A percentile compares a stretch with the other conserved stretches of the same genome.
These are phyloP conservation scores for Globisporangium rhizosaccharum DNA, from an alignment of 352 stramenopile species.

Conservation along the genomic window DNA sequence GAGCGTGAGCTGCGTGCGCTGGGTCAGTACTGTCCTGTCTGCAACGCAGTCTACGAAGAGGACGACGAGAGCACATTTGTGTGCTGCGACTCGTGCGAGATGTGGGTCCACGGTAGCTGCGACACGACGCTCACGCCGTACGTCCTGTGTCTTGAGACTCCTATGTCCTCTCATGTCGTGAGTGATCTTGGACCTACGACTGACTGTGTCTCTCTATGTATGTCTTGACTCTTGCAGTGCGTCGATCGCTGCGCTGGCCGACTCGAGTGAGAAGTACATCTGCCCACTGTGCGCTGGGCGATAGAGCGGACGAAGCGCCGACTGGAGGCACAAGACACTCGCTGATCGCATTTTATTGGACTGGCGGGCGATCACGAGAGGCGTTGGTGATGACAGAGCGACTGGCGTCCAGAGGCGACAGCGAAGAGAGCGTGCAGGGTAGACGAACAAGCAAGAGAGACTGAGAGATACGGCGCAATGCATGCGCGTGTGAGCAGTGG, in stretches of 20 bases:
- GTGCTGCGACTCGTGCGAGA: constrained; percentile 86
- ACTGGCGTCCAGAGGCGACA: too few species aligned
- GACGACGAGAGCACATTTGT: constrained; percentile 83
- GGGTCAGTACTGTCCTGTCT: constrained; percentile 85
- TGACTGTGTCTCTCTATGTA: background rate
- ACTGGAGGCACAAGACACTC: background rate
- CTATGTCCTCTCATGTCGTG: background rate
- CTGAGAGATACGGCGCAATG: too few species aligned
- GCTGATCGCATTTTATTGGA: constrained; percentile 13
- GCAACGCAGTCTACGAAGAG: constrained; percentile 81
- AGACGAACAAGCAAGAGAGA: too few species aligned
- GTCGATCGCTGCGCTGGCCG: constrained; percentile 46
- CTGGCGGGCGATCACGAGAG: background rate
- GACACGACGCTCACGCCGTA: constrained; percentile 65
- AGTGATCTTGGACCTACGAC: background rate
- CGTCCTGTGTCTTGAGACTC: constrained; percentile 12
- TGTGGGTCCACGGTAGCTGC: constrained; percentile 80
- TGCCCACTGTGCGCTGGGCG: constrained; percentile 68
- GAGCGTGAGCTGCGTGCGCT: constrained; percentile 72
- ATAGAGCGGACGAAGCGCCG: background rate
- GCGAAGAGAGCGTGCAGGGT: too few species aligned
- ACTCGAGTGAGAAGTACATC: constrained; percentile 84
- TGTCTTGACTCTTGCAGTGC: constrained; percentile 20
- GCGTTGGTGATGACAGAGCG: too few species aligned
- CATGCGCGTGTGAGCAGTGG: too few species aligned